These are phyloP conservation scores for Clavispora asparagi DNA, from an alignment of 805 yeast species.

Conservation along the genomic window DNA sequence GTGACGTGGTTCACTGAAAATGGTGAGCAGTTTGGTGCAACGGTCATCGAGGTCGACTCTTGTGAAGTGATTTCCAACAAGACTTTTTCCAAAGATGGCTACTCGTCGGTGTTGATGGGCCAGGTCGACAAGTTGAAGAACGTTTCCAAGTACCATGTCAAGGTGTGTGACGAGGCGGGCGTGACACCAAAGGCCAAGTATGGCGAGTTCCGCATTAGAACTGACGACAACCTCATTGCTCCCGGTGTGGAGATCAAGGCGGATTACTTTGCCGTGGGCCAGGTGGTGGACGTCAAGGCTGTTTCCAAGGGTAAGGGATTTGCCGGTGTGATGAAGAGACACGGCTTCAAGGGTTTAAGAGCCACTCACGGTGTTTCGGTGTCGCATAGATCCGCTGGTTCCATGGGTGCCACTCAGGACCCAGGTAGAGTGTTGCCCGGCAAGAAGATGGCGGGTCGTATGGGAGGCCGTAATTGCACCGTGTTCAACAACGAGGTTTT, in stretches of 20 bases:
- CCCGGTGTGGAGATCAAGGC: conserved; percentile 77
- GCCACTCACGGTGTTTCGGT: conserved; percentile 95
- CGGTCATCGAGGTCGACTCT: conserved; percentile 81
- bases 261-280: conserved; percentile 79
- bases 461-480: conserved; percentile 78
- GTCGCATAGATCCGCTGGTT: conserved; percentile 95
- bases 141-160: conserved; percentile 53
- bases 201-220: conserved; percentile 75
- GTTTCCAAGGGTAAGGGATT: conserved; percentile 92
- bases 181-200: conserved; percentile 78
- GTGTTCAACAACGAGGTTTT: conserved; percentile 71
- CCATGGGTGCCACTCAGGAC: conserved; percentile 90
- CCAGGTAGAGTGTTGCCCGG: conserved; percentile 97
- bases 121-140: conserved; percentile 67
- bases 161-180: conserved; percentile 71
- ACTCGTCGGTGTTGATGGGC: conserved; percentile 83
- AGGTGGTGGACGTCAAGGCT: conserved; percentile 75
- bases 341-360: conserved; percentile 79
- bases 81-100: conserved; percentile 70
- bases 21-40: conserved; percentile 75
- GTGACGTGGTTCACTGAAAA: conserved; percentile 69
- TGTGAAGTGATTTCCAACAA: conserved; percentile 79
- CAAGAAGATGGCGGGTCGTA: conserved; percentile 96
- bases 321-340: conserved; percentile 97
- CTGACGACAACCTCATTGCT: conserved; percentile 59